Conservation (phyloP, 495 filamentous ascomycete species). For the Elasticomyces elasticus region DNA sequence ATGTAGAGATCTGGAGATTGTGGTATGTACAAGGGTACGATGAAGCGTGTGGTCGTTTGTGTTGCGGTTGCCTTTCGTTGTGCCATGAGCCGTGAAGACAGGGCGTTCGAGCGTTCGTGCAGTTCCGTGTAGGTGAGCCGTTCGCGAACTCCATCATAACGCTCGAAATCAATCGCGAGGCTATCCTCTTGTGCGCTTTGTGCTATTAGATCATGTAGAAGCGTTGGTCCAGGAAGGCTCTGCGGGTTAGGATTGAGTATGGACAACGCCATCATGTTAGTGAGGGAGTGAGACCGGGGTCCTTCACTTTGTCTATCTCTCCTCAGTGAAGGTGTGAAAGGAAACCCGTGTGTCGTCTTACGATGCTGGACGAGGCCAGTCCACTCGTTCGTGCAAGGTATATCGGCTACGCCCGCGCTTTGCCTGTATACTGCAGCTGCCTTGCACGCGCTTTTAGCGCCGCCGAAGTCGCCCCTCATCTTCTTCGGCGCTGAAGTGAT, state of each 20-base stretch:
- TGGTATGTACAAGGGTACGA: conserved; percentile 64
- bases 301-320: too few relatives aligned
- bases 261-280: conserved; percentile 36
- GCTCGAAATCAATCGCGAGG: conserved; percentile 52
- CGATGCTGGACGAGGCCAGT: too few relatives aligned
- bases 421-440: too few relatives aligned
- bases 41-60: conserved; percentile 4
- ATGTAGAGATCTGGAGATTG: conserved; percentile 66
- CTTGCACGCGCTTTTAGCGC: too few relatives aligned
- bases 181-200: conserved; percentile 17
- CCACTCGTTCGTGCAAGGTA: too few relatives aligned
- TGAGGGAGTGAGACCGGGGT: too few relatives aligned
- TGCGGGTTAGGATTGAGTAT: conserved; percentile 51
- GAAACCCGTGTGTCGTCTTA: too few relatives aligned
- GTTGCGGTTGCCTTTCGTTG: not conserved
- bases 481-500: too few relatives aligned
- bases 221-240: conserved; percentile 45
- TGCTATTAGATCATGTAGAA: conserved; percentile 56
- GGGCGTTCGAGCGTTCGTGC: conserved; percentile 43
- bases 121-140: conserved; percentile 49
- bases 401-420: too few relatives aligned
- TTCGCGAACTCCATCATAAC: conserved; percentile 34
- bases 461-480: too few relatives aligned
- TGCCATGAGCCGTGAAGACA: conserved; percentile 41
- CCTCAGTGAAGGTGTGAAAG: too few relatives aligned